phyloP scores from a whole-genome alignment of 1,284 basidiomycete species.

The Anthracocystis setariae region DNA sequence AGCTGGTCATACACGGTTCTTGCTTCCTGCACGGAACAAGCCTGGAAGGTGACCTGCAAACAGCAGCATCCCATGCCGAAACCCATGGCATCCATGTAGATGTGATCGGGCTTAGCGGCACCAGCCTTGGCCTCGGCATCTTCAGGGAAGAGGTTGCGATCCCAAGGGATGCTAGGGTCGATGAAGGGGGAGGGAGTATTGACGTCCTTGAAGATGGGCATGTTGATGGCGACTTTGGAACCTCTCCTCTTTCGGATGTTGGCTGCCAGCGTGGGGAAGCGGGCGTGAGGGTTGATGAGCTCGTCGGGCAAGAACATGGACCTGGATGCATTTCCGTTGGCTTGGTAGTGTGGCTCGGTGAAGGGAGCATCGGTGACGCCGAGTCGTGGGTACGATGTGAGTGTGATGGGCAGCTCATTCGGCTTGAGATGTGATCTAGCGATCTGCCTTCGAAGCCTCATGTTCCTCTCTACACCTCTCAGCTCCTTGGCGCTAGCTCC shows the following conservation, averaged over 20 bases:
- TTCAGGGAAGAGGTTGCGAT: constrained; percentile 80
- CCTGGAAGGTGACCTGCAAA: constrained; percentile 96
- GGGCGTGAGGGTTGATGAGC: constrained; percentile 94
- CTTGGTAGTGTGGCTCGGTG: constrained; percentile 86
- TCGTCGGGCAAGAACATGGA: constrained; percentile 94
- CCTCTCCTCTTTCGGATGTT: constrained; percentile 91
- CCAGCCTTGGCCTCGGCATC: constrained; percentile 85
- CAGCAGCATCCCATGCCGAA: constrained; percentile 99
- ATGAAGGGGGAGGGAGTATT: constrained; percentile 88
- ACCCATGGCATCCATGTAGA: constrained; percentile 99
- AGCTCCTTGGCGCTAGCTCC: constrained; percentile 85
- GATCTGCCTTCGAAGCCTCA: constrained; percentile 85
- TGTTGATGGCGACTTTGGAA: constrained; percentile 93
- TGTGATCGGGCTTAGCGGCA: constrained; percentile 86
- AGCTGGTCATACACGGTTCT: constrained; percentile 92
- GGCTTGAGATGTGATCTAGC: constrained; percentile 83
- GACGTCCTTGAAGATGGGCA: constrained; percentile 89
- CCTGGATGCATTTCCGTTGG: constrained; percentile 82
- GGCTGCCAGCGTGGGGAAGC: constrained; percentile 96
- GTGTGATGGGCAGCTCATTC: constrained; percentile 88
- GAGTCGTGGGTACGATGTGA: constrained; percentile 94
- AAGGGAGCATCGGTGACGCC: constrained; percentile 82
- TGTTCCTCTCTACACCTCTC: constrained; percentile 89
- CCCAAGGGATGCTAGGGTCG: constrained; percentile 87
- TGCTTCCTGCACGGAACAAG: constrained; percentile 90